These are phyloP conservation scores for Amphibolis antarctica DNA, from an alignment of 106 monocot genomes.

Conservation along the genomic window DNA sequence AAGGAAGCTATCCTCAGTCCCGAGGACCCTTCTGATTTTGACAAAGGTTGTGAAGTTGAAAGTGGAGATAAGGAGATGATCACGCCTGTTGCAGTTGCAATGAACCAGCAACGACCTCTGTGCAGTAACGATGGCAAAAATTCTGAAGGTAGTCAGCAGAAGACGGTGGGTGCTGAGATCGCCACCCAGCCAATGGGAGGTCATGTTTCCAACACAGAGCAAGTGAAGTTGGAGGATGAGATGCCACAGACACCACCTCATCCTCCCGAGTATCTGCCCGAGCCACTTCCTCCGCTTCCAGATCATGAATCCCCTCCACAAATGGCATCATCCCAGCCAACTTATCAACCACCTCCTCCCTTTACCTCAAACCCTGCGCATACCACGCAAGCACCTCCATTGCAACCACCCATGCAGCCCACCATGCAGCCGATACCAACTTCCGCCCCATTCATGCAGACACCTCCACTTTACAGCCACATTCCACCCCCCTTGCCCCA, in stretches of 20 bases:
- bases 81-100: not conserved
- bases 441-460: conserved; percentile 2
- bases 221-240: conserved; percentile 6
- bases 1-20: conserved; percentile 11
- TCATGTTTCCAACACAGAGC: not conserved
- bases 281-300: conserved; percentile 9
- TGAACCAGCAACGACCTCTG: conserved; percentile 4
- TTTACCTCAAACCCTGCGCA: not conserved
- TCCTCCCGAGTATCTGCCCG: conserved; percentile 9
- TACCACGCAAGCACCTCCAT: not conserved
- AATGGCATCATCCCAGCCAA: not conserved
- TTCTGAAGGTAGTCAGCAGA: not conserved
- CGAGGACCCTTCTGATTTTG: not conserved
- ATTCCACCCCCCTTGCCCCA: conserved; percentile 1
- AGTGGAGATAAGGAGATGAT: conserved; percentile 2
- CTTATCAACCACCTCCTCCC: not conserved
- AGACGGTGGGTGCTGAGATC: not conserved
- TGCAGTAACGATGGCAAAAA: not conserved
- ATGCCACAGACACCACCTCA: not conserved
- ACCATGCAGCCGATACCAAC: conserved; percentile 1
- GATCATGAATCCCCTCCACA: not conserved
- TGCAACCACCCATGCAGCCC: not conserved
- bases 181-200: not conserved
- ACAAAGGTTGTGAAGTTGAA: not conserved
- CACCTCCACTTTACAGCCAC: conserved; percentile 6